phyloP scores from a whole-genome alignment of 1,284 basidiomycete genomes.

The Pseudozyma tsukubaensis region DNA sequence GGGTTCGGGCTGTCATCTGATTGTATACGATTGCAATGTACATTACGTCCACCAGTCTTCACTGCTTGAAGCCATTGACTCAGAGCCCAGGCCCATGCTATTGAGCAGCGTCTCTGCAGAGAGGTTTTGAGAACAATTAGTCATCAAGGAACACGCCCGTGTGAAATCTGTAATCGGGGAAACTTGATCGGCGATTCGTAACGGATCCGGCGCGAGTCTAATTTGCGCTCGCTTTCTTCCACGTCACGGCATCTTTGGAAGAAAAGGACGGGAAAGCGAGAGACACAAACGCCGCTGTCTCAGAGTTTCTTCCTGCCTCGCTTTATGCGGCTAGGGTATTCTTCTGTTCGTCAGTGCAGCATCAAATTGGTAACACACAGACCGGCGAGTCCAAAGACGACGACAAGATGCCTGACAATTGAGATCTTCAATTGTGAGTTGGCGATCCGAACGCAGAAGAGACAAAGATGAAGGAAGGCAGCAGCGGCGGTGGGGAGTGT shows the following conservation, averaged over 20 bases:
- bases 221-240: slow-evolving; percentile 13
- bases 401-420: too few relatives aligned
- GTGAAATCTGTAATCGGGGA: too few relatives aligned
- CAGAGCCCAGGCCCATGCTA: too few relatives aligned
- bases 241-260: slow-evolving; percentile 34
- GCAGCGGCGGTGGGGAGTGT: too few relatives aligned
- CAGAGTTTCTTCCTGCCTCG: not conserved
- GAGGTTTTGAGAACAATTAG: too few relatives aligned
- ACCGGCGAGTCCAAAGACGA: not conserved
- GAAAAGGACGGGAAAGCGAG: not conserved
- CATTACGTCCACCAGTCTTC: not conserved
- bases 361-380: not conserved
- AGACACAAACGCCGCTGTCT: not conserved
- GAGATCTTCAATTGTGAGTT: too few relatives aligned
- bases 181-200: slow-evolving; percentile 9
- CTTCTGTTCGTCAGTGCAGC: too few relatives aligned
- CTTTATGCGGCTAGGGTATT: not conserved
- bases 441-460: too few relatives aligned
- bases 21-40: not conserved
- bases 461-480: too few relatives aligned
- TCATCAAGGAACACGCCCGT: too few relatives aligned
- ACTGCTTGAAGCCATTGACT: too few relatives aligned
- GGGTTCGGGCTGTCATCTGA: slow-evolving; percentile 51
- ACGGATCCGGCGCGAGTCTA: not conserved
- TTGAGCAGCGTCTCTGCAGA: not conserved